These are phyloP conservation scores for Saksenaea oblongispora DNA, from an alignment of 371 early-diverging fungal genomes.

Conservation along the genomic window DNA sequence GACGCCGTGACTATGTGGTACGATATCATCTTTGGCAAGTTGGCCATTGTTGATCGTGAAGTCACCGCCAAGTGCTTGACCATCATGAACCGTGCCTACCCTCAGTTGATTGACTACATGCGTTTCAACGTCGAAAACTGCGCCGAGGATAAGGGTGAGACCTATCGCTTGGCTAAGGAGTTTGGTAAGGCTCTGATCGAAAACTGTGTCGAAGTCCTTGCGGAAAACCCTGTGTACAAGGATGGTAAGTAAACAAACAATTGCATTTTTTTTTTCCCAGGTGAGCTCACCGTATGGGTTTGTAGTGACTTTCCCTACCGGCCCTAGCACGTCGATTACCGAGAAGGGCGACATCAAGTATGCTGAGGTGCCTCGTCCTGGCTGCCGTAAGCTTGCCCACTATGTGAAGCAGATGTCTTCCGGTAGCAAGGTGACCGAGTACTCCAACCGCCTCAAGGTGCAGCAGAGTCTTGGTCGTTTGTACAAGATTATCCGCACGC, in stretches of 20 bases:
- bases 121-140: constrained; percentile 80
- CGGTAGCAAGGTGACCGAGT: constrained; percentile 71
- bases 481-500: constrained; percentile 77
- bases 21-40: constrained; percentile 89
- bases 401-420: constrained; percentile 74
- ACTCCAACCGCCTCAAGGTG: constrained; percentile 73
- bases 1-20: constrained; percentile 90
- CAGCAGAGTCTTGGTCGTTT: constrained; percentile 79
- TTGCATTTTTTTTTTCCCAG: background rate
- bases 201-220: constrained; percentile 83
- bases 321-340: constrained; percentile 77
- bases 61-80: constrained; percentile 89
- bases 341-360: constrained; percentile 85
- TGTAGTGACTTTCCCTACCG: constrained; percentile 72
- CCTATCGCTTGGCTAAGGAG: constrained; percentile 80
- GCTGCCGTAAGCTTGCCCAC: constrained; percentile 67
- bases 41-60: constrained; percentile 90
- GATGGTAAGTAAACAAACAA: constrained; percentile 76
- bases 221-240: constrained; percentile 83
- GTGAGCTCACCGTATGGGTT: background rate
- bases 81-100: constrained; percentile 92
- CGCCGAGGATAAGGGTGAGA: constrained; percentile 76
- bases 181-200: constrained; percentile 83
- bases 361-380: constrained; percentile 73
- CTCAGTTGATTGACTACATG: constrained; percentile 82